Evolutionary conservation across 2,329 filamentous ascomycete species (phyloP).

Genomic region (Ceratocystis albifundus): DNA sequence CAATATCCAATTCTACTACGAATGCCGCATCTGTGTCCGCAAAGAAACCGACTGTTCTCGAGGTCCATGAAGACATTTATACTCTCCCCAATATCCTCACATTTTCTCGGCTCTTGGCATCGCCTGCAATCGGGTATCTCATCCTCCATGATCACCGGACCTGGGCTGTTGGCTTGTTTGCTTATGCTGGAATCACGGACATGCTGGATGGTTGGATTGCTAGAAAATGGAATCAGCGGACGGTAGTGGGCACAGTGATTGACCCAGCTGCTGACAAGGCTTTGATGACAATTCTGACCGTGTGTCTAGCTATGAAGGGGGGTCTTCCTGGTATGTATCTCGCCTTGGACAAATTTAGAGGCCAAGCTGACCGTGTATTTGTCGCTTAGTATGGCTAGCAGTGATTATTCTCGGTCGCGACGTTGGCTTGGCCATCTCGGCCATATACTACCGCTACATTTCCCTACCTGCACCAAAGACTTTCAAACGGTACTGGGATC

Average conservation of each 20-base stretch:
- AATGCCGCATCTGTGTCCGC: constrained; percentile 5
- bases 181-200: constrained; percentile 84
- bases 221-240: constrained; percentile 73
- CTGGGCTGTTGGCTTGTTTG: constrained; percentile 73
- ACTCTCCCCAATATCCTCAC: constrained; percentile 93
- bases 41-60: constrained; percentile 17
- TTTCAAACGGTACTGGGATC: constrained; percentile 89
- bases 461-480: constrained; percentile 90
- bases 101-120: constrained; percentile 68
- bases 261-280: constrained; percentile 96
- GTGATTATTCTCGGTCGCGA: constrained; percentile 86
- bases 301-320: constrained; percentile 73
- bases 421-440: constrained; percentile 66
- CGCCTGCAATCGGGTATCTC: constrained; percentile 78
- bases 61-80: constrained; percentile 77
- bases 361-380: background rate
- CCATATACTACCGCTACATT: constrained; percentile 93
- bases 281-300: constrained; percentile 85
- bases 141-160: constrained; percentile 72
- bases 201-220: constrained; percentile 91
- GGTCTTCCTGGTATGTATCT: constrained; percentile 56
- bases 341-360: background rate
- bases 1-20: background rate
- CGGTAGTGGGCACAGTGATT: constrained; percentile 87
- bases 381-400: constrained; percentile 61